Conservation (phyloP, 768 basidiomycete genomes). For the Termitomyces sp. region DNA sequence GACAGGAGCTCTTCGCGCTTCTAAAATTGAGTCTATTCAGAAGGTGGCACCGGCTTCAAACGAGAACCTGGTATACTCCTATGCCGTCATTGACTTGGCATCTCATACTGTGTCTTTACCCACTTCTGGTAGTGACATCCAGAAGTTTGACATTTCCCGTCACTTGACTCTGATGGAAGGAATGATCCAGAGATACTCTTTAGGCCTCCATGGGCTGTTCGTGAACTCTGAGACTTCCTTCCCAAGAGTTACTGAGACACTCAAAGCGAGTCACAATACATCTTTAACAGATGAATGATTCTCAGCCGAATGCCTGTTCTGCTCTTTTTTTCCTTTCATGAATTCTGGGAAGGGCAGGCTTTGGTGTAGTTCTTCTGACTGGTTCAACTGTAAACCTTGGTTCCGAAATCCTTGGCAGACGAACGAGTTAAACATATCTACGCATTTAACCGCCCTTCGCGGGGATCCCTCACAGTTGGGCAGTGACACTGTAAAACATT, state of each 20-base stretch:
- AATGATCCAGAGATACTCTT: slow-evolving; percentile 34
- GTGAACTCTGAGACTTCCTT: not conserved
- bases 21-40: not conserved
- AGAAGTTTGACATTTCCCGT: not conserved
- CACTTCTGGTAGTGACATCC: no score
- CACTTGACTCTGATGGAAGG: slow-evolving; percentile 21
- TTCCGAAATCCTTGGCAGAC: slow-evolving; percentile 17
- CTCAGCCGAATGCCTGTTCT: no score
- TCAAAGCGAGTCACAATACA: no score
- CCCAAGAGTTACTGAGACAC: no score
- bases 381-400: slow-evolving; percentile 23
- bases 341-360: not conserved
- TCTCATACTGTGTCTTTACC: not conserved
- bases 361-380: slow-evolving; percentile 18
- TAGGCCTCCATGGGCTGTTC: slow-evolving; percentile 15
- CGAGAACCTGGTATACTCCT: not conserved
- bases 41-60: not conserved
- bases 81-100: not conserved
- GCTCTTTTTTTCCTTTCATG: no score
- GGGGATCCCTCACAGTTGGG: not conserved
- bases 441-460: slow-evolving; percentile 25
- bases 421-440: slow-evolving; percentile 37
- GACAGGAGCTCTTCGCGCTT: not conserved
- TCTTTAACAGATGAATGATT: no score
- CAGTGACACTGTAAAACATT: slow-evolving; percentile 10